Evolutionary conservation across 768 basidiomycete genomes (phyloP).

Genomic region (Trametopsis cervina): DNA sequence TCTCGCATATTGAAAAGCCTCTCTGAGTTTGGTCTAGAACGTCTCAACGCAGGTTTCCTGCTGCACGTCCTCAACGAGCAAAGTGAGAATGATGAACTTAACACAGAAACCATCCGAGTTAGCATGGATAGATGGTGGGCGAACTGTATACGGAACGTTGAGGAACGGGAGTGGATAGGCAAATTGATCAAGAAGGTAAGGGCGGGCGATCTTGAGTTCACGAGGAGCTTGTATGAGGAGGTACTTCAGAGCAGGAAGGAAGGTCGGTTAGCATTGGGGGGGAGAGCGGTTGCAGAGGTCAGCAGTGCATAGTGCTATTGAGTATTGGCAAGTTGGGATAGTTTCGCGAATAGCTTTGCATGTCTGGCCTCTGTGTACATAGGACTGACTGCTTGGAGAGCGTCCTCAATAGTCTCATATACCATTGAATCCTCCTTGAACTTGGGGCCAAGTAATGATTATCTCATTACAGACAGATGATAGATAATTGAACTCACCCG

Average conservation of each 20-base stretch:
- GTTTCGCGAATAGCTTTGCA: not conserved
- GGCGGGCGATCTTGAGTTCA: constrained; percentile 38
- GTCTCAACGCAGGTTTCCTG: constrained; percentile 57
- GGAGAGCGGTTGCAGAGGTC: too few species aligned
- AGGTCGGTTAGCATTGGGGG: too few species aligned
- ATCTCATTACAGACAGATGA: not conserved
- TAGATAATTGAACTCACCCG: constrained; percentile 31
- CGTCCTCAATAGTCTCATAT: constrained; percentile 54
- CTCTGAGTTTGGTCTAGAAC: constrained; percentile 63
- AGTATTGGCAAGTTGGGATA: not conserved
- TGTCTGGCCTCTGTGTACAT: constrained; percentile 35
- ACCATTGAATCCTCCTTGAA: constrained; percentile 16
- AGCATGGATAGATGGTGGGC: constrained; percentile 82
- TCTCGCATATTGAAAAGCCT: constrained; percentile 72
- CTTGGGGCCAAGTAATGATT: not conserved
- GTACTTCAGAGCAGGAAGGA: constrained; percentile 36
- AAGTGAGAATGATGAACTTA: constrained; percentile 48
- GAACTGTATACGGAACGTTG: constrained; percentile 59
- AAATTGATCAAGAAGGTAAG: constrained; percentile 46
- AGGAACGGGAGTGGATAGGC: constrained; percentile 50
- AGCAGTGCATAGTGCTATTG: not conserved
- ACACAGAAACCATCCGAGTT: constrained; percentile 36
- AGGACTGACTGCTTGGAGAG: constrained; percentile 50
- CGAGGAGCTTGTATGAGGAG: constrained; percentile 48
- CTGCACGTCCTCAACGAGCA: constrained; percentile 66